These are phyloP conservation scores for Cladosporium velox DNA, from an alignment of 2,329 filamentous ascomycete genomes.

Conservation along the genomic window DNA sequence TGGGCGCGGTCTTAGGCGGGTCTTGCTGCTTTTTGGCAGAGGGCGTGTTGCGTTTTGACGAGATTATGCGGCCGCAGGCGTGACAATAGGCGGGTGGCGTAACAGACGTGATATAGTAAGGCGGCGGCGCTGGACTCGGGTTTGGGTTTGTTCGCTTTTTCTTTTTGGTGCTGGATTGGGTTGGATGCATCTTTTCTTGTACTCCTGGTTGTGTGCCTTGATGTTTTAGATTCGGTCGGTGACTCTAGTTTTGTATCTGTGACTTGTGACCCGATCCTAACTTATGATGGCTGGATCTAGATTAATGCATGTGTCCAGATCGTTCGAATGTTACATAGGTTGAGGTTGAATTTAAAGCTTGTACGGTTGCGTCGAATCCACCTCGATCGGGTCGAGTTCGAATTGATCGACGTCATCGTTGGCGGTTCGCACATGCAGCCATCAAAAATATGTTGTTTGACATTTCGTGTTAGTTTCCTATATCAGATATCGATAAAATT, in stretches of 20 bases:
- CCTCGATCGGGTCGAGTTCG: not conserved
- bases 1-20: constrained; percentile 38
- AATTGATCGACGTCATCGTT: constrained; percentile 8
- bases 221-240: not conserved
- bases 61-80: constrained; percentile 59
- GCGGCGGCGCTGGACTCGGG: constrained; percentile 49
- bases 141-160: constrained; percentile 45
- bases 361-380: not conserved
- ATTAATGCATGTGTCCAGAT: not conserved
- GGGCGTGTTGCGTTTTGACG: constrained; percentile 26
- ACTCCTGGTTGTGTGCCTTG: not conserved
- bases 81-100: constrained; percentile 52
- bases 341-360: not conserved
- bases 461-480: not conserved
- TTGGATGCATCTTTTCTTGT: constrained; percentile 13
- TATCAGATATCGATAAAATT: not conserved
- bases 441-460: not conserved
- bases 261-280: not conserved
- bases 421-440: not conserved
- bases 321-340: not conserved
- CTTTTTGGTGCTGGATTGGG: constrained; percentile 11
- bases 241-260: not conserved
- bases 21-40: constrained; percentile 32
- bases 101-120: constrained; percentile 54
- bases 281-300: not conserved